phyloP scores from a whole-genome alignment of 176 grass and related monocot genomes.

The Chrysopogon serrulatus region DNA sequence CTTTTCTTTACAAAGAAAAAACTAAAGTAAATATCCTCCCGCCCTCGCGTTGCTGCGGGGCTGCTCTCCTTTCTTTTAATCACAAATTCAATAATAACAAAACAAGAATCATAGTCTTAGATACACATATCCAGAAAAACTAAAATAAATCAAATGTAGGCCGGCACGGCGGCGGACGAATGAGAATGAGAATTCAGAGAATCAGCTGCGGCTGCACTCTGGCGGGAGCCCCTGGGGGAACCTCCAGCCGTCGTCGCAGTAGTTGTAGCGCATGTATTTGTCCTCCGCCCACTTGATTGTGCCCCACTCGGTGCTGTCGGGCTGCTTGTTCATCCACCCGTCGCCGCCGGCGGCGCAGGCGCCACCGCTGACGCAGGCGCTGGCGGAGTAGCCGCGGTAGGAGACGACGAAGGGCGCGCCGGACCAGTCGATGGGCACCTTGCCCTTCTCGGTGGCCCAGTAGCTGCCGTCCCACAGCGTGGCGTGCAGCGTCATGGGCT shows the following conservation, averaged over 20 bases:
- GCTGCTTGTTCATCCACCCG: slow-evolving; percentile 31
- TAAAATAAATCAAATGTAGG: not conserved
- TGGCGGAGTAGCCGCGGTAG: slow-evolving; percentile 39
- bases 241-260: slow-evolving; percentile 40
- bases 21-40: not conserved
- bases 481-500: slow-evolving; percentile 67
- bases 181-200: not conserved
- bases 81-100: not conserved
- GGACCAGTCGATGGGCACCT: slow-evolving; percentile 60
- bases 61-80: no score
- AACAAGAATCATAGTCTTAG: not conserved
- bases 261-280: slow-evolving; percentile 36
- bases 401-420: slow-evolving; percentile 50
- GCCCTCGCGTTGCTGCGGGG: not conserved
- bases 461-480: slow-evolving; percentile 83
- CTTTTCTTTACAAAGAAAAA: not conserved
- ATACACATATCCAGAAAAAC: not conserved
- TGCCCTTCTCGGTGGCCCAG: slow-evolving; percentile 72
- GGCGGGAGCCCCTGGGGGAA: slow-evolving; percentile 39
- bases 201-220: slow-evolving; percentile 34
- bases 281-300: slow-evolving; percentile 32
- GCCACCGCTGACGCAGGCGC: slow-evolving; percentile 42
- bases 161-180: no score
- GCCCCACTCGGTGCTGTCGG: not conserved
- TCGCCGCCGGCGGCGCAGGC: not conserved